These are phyloP conservation scores for Hanseniaspora hatyaiensis DNA, from an alignment of 805 yeast species.

Conservation along the genomic window DNA sequence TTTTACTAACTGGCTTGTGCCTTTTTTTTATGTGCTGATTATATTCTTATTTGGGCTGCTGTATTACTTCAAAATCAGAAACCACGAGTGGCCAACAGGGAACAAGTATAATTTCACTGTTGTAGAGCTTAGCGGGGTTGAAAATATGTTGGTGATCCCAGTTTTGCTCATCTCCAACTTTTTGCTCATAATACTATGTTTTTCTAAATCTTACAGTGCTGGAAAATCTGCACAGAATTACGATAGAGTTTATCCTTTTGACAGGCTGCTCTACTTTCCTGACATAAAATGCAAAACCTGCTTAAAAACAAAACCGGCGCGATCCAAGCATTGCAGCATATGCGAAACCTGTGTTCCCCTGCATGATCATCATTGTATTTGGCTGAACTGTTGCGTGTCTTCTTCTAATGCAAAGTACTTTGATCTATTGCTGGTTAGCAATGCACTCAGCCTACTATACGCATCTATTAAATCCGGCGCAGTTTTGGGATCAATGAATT, in stretches of 20 bases:
- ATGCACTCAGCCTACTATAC: slow-evolving; percentile 36
- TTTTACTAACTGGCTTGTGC: slow-evolving; percentile 23
- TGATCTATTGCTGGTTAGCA: slow-evolving; percentile 41
- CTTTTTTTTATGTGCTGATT: slow-evolving; percentile 24
- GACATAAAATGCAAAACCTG: slow-evolving; percentile 47
- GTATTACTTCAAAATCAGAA: not conserved
- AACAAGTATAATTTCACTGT: slow-evolving; percentile 19
- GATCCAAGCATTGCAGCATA: slow-evolving; percentile 63
- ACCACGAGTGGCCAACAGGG: not conserved
- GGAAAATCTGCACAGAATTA: too few species aligned
- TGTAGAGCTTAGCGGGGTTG: slow-evolving; percentile 18
- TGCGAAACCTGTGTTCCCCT: slow-evolving; percentile 53
- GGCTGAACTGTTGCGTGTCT: slow-evolving; percentile 70
- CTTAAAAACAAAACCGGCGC: slow-evolving; percentile 49
- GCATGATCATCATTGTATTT: slow-evolving; percentile 66
- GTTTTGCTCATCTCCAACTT: slow-evolving; percentile 19
- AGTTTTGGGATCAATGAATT: slow-evolving; percentile 13
- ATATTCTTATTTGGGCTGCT: slow-evolving; percentile 16
- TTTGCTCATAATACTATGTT: slow-evolving; percentile 20
- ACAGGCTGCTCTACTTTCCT: slow-evolving; percentile 44
- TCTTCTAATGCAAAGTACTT: slow-evolving; percentile 52
- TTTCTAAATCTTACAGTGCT: slow-evolving; percentile 21
- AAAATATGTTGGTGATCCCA: slow-evolving; percentile 23
- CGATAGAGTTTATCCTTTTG: slow-evolving; percentile 29
- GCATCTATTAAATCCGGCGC: slow-evolving; percentile 30